These are phyloP conservation scores for Rhodotorula glutinis DNA, from an alignment of 1,284 basidiomycete genomes.

Conservation along the genomic window DNA sequence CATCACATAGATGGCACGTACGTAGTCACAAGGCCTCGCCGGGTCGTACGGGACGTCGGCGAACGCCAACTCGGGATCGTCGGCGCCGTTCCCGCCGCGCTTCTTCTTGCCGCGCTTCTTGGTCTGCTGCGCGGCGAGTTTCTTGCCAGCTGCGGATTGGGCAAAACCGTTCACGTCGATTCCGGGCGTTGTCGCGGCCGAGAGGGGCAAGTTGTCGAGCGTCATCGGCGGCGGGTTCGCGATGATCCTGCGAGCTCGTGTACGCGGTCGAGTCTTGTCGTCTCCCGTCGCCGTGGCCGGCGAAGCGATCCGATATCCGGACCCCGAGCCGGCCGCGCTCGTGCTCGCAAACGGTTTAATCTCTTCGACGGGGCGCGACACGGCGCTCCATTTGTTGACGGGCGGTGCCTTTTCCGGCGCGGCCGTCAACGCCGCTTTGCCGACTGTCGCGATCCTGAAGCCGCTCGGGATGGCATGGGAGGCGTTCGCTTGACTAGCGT, in stretches of 20 bases:
- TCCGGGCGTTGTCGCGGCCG: conserved; percentile 20
- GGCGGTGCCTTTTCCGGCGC: conserved; percentile 17
- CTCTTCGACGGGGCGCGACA: not conserved
- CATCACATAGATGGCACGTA: conserved; percentile 14
- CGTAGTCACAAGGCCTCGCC: conserved; percentile 73
- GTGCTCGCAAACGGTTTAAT: conserved; percentile 22
- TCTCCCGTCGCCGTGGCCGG: not conserved
- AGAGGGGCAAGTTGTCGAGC: conserved; percentile 50
- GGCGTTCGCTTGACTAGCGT: not conserved
- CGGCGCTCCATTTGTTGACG: conserved; percentile 18
- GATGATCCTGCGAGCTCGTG: conserved; percentile 18
- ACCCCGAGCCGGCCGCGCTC: not conserved
- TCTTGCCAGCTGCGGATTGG: conserved; percentile 46
- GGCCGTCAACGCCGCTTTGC: conserved; percentile 13
- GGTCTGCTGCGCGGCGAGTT: conserved; percentile 43
- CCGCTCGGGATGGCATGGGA: not conserved
- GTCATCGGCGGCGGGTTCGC: conserved; percentile 40
- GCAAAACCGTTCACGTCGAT: conserved; percentile 77
- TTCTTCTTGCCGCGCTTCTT: conserved; percentile 34
- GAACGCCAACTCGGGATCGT: conserved; percentile 40
- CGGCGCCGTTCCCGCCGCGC: conserved; percentile 7
- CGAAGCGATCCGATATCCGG: not conserved
- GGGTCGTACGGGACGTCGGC: conserved; percentile 69
- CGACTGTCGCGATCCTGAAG: conserved; percentile 4
- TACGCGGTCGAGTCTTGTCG: not conserved